phyloP scores from a whole-genome alignment of 495 filamentous ascomycete genomes.

The Penicillium argentinense region DNA sequence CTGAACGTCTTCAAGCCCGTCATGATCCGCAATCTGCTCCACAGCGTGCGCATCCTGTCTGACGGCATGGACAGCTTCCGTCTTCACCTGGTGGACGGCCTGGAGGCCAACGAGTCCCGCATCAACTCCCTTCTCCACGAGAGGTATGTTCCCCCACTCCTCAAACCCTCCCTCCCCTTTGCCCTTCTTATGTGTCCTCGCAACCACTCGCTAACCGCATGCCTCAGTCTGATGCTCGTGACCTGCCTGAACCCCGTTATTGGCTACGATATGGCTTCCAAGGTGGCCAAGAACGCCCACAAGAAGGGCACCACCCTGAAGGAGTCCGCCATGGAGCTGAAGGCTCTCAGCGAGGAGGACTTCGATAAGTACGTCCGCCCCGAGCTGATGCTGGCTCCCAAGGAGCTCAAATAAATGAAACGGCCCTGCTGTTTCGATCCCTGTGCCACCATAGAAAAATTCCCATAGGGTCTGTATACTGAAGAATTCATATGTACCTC shows the following conservation, averaged over 20 bases:
- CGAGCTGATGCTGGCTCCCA: conserved; percentile 95
- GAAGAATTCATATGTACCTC: conserved; percentile 14
- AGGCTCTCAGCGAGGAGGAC: conserved; percentile 85
- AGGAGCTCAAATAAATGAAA: conserved; percentile 50
- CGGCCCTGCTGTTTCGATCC: conserved; percentile 7
- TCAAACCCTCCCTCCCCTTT: background rate
- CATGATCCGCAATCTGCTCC: conserved; percentile 90
- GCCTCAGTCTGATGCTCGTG: conserved; percentile 87
- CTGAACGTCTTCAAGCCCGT: conserved; percentile 99
- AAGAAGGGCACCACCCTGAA: conserved; percentile 96
- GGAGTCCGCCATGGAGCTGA: conserved; percentile 88
- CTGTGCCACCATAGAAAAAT: conserved; percentile 23
- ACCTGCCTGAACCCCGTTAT: conserved; percentile 99
- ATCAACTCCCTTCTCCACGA: conserved; percentile 88
- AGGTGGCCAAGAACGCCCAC: conserved; percentile 98
- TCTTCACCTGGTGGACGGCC: conserved; percentile 83
- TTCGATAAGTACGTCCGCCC: conserved; percentile 89
- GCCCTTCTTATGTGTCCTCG: background rate
- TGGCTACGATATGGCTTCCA: conserved; percentile 96
- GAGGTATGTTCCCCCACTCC: conserved; percentile 46
- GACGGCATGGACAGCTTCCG: conserved; percentile 96
- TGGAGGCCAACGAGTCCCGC: conserved; percentile 89
- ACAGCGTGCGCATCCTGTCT: conserved; percentile 80
- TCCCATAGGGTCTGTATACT: conserved; percentile 25
- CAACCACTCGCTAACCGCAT: conserved; percentile 21